Base-by-base conservation (phyloP, 257 asterid genomes). In the Capsicum rhomboideum region DNA sequence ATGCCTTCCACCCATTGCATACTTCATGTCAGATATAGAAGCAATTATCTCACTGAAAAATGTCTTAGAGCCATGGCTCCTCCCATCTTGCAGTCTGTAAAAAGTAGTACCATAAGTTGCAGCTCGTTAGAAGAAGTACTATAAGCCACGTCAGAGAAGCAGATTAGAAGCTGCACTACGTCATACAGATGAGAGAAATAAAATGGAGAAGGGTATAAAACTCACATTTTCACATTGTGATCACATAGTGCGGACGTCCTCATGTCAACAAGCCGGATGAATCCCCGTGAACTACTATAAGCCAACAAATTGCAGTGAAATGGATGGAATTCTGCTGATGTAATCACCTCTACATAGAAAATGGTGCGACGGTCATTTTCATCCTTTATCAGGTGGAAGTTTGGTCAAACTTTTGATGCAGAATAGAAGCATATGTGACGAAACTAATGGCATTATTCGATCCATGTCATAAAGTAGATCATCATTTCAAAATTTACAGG, bases 11-110 rank as follows among this genome's bases (percentile, higher is more conserved):
- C 93, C 96, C 93, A 82, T 94, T 52, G 98, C 95, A 88, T 94
- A 95, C 92, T 97, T 95, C 87, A 97, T 91, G 91, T 97, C 99
- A 87, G 99, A 97, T 85, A 97, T 91, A 18, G 99, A 97, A 87
- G 99, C 98, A 88, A 97, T 97, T 85, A 97, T 97, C 97, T 97
- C 99, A 81, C 97, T 97, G 91, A 97, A 97, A 90, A 97, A 94
- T 28, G 99, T 95, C 87, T 98, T 95, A 82, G 99, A 91, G 82
- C 98, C 99, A 86, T 97, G 97, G 61, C 94, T 94, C 88, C 94
- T 98, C 78, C 88, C 97, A 87, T 97, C 99, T 95, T 95, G 99
- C 85, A 97, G 92, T 90, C 99, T 97, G 97, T 88, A 83, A 67
- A 86, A 59, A 87, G 58, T 86, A 82, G 90, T 84, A 53, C 40